Conservation (phyloP, 192 early-diverging fungal species). For the Backusella morwellensis region DNA sequence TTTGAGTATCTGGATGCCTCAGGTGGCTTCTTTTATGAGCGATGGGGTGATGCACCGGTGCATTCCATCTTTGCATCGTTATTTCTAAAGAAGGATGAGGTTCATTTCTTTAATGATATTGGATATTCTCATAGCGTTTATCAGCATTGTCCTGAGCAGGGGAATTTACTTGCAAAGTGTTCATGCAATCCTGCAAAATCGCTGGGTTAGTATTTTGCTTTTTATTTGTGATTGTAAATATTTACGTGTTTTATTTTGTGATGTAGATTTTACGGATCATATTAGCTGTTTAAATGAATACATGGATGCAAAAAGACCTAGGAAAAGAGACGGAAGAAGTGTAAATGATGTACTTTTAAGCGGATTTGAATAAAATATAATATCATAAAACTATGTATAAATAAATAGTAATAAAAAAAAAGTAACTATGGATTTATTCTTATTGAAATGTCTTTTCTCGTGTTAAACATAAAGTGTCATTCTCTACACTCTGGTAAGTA, state of each 20-base stretch:
- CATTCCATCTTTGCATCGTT: conserved; percentile 63
- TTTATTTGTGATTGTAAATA: too few relatives aligned
- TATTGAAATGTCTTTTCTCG: too few relatives aligned
- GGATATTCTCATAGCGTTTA: conserved; percentile 47
- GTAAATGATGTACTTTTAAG: conserved; percentile 13
- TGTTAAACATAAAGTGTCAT: too few relatives aligned
- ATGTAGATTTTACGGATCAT: conserved; percentile 4
- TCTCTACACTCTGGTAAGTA: too few relatives aligned
- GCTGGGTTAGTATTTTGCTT: conserved; percentile 7
- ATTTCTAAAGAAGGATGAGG: conserved; percentile 51
- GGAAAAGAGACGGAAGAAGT: neutral
- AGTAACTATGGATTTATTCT: too few relatives aligned
- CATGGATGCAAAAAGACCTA: neutral
- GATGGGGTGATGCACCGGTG: conserved; percentile 76
- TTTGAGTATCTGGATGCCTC: conserved; percentile 58
- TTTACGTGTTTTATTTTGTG: neutral
- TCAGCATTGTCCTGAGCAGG: conserved; percentile 21
- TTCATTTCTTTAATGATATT: conserved; percentile 35
- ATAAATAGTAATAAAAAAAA: too few relatives aligned
- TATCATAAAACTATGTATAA: too few relatives aligned
- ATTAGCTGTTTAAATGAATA: conserved; percentile 16
- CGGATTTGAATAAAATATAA: neutral
- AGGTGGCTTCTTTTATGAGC: conserved; percentile 24
- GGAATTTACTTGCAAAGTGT: neutral
- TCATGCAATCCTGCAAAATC: conserved; percentile 5